These are phyloP conservation scores for Saccharomyces hybrid DNA, from an alignment of 1,139 yeast species.

Conservation along the genomic window DNA sequence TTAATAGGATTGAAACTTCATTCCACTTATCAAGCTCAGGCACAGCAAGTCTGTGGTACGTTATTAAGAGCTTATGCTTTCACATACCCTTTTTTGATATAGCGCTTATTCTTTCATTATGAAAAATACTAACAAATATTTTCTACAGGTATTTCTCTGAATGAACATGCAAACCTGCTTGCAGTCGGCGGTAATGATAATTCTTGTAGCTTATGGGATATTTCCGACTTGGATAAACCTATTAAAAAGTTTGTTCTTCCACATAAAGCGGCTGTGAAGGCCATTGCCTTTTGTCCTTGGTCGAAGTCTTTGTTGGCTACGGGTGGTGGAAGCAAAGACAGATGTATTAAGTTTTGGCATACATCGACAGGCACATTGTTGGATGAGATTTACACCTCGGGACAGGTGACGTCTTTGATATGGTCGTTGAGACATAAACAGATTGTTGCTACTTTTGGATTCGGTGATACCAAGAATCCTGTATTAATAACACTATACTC, in stretches of 20 bases:
- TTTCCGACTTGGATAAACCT: constrained; percentile 38
- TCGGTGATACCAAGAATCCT: constrained; percentile 46
- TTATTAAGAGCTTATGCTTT: constrained; percentile 1
- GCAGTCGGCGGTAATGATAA: constrained; percentile 75
- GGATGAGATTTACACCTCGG: constrained; percentile 45
- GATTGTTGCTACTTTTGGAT: constrained; percentile 74
- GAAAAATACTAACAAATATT: neutral
- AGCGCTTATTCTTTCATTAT: constrained; percentile 1
- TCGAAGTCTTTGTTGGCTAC: constrained; percentile 65
- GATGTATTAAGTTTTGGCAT: constrained; percentile 73
- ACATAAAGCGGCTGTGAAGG: constrained; percentile 77
- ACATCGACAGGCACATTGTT: constrained; percentile 64
- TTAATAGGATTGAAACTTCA: constrained; percentile 1
- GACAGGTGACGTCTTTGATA: constrained; percentile 69
- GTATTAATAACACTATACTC: constrained; percentile 47
- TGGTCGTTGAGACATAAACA: constrained; percentile 67
- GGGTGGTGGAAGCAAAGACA: constrained; percentile 76
- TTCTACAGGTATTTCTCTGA: constrained; percentile 45
- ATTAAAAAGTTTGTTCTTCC: constrained; percentile 39
- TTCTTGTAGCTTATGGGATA: constrained; percentile 60
- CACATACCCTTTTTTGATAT: constrained; percentile 2
- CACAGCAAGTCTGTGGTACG: constrained; percentile 64
- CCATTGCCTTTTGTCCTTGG: constrained; percentile 76
- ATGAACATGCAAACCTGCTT: constrained; percentile 40
- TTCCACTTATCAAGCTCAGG: constrained; percentile 41